phyloP scores from a whole-genome alignment of 805 yeast species.

The Nakazawaea laoshanensis region DNA sequence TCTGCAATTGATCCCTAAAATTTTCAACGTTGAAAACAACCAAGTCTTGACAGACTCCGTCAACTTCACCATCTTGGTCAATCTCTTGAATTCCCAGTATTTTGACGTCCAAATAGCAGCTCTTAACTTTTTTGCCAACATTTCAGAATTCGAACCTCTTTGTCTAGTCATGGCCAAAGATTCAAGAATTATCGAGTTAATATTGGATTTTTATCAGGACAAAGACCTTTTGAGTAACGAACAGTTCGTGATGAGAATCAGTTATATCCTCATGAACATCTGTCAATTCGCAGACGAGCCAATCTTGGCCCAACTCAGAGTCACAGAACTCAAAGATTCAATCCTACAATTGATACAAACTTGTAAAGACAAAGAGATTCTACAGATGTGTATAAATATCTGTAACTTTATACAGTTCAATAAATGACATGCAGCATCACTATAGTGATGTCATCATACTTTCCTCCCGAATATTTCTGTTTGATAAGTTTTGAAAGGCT shows the following conservation, averaged over 20 bases:
- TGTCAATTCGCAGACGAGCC: too few relatives aligned
- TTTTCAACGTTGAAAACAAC: constrained; percentile 47
- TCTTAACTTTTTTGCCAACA: constrained; percentile 23
- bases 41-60: constrained; percentile 24
- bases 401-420: constrained; percentile 6
- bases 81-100: constrained; percentile 29
- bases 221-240: constrained; percentile 6
- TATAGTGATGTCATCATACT: constrained; percentile 89
- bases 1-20: constrained; percentile 36
- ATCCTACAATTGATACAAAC: constrained; percentile 1
- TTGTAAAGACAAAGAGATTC: constrained; percentile 4
- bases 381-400: constrained; percentile 5
- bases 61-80: constrained; percentile 33
- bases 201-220: neutral
- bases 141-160: constrained; percentile 18
- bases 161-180: constrained; percentile 13
- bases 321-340: neutral
- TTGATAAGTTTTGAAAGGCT: constrained; percentile 60
- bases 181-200: constrained; percentile 13
- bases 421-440: constrained; percentile 54
- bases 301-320: neutral
- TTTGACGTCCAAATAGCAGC: constrained; percentile 27
- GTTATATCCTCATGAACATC: constrained; percentile 15
- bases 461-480: constrained; percentile 77
- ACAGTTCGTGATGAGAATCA: constrained; percentile 16